Evolutionary conservation across 345 rosid species (phyloP).

Genomic region (Raphanus sativus): DNA sequence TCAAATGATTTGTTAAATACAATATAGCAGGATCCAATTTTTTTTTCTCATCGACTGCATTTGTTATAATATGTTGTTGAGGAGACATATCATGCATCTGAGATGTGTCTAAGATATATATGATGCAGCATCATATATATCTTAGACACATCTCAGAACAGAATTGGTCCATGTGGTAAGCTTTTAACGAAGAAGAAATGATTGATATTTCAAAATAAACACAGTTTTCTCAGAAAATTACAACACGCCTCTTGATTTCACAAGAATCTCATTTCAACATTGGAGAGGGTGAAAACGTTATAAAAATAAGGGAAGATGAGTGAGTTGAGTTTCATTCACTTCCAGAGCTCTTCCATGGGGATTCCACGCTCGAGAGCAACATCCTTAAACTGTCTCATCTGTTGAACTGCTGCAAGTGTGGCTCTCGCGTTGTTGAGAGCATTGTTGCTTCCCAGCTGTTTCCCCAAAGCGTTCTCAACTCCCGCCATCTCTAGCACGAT

Average conservation of each 20-base stretch:
- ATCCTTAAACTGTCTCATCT: conserved; percentile 79
- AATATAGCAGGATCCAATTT: no score
- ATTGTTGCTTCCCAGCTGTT: conserved; percentile 75
- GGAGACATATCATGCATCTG: neutral
- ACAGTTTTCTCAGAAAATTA: conserved; percentile 20
- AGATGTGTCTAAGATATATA: no score
- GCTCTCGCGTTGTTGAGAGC: conserved; percentile 95
- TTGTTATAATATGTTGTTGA: neutral
- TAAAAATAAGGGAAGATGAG: neutral
- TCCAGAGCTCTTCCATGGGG: conserved; percentile 92
- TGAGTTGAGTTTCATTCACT: conserved; percentile 43
- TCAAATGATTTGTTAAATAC: no score
- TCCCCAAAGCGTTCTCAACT: conserved; percentile 79
- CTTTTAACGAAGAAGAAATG: neutral
- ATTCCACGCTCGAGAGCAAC: conserved; percentile 88
- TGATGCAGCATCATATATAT: neutral
- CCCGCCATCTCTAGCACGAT: conserved; percentile 94
- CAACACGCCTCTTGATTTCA: conserved; percentile 21
- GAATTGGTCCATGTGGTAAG: neutral
- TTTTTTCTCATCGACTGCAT: no score
- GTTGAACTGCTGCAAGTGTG: conserved; percentile 68
- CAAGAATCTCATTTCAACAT: conserved; percentile 23
- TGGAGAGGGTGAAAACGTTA: conserved; percentile 4
- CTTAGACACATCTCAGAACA: neutral
- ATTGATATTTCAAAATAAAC: conserved; percentile 20